A percentile compares a stretch with the other conserved stretches of the same genome.
These are phyloP conservation scores for Pseudogymnoascus pannorum DNA, from an alignment of 2,329 filamentous ascomycete species.

Conservation along the genomic window DNA sequence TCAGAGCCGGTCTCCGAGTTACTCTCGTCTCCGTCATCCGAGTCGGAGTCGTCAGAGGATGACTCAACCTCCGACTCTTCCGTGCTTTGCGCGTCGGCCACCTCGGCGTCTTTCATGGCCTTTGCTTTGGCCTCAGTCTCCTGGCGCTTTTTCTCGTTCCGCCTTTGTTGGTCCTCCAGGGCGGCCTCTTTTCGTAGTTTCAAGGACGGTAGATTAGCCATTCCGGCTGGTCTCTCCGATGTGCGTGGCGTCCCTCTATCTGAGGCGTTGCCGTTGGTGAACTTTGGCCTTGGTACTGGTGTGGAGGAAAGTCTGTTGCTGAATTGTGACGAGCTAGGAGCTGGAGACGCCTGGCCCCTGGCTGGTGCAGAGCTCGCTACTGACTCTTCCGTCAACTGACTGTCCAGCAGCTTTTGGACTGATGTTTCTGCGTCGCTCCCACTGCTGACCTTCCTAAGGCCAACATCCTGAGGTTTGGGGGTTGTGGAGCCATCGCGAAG, in stretches of 20 bases:
- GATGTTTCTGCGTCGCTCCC: background rate
- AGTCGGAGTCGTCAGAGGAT: background rate
- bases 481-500: background rate
- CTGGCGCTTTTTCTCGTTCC: background rate
- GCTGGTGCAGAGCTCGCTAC: background rate
- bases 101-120: background rate
- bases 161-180: background rate
- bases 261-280: background rate
- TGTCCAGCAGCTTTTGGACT: background rate
- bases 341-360: background rate
- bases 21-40: conserved; percentile 4
- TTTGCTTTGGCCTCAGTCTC: background rate
- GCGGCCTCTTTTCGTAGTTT: background rate
- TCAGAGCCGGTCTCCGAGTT: conserved; percentile 4
- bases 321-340: background rate
- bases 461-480: background rate
- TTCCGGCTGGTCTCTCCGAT: background rate
- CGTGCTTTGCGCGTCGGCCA: background rate
- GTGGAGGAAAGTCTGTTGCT: background rate
- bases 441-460: background rate
- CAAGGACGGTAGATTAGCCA: background rate
- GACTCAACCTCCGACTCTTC: background rate
- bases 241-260: background rate
- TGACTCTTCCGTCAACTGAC: conserved; percentile 2
- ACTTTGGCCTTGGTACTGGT: background rate